phyloP scores from a whole-genome alignment of 768 basidiomycete species.

The Amanita pallidorosea region DNA sequence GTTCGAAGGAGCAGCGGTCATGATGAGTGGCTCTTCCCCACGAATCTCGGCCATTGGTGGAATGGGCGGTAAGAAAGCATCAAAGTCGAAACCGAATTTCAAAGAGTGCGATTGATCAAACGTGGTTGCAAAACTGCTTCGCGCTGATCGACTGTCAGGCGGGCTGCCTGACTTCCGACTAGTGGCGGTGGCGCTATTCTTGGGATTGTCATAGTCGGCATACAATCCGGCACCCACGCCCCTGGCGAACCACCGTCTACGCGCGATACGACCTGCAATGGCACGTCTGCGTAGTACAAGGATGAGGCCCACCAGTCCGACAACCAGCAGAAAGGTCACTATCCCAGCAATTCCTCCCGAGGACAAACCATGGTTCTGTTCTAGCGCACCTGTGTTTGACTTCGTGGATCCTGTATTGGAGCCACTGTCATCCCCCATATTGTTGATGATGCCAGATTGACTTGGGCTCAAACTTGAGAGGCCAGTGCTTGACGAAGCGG shows the following conservation, averaged over 20 bases:
- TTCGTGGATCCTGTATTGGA: neutral
- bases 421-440: neutral
- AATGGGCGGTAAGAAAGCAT: conserved; percentile 21
- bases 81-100: conserved; percentile 13
- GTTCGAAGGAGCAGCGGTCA: conserved; percentile 18
- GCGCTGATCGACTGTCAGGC: conserved; percentile 20
- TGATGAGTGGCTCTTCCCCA: conserved; percentile 19
- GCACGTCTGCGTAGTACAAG: conserved; percentile 37
- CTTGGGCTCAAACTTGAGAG: neutral
- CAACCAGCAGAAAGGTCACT: conserved; percentile 20
- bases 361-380: conserved; percentile 23
- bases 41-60: conserved; percentile 51
- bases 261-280: conserved; percentile 28
- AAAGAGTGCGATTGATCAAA: conserved; percentile 32
- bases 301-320: conserved; percentile 24
- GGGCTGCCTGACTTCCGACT: conserved; percentile 9
- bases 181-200: conserved; percentile 6
- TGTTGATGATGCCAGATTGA: neutral
- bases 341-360: conserved; percentile 39
- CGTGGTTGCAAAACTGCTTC: conserved; percentile 61
- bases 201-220: conserved; percentile 13
- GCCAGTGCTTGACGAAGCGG: neutral
- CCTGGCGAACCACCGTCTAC: conserved; percentile 32
- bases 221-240: conserved; percentile 13
- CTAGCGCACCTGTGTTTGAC: conserved; percentile 6